Evolutionary conservation across 768 basidiomycete species (phyloP).

Genomic region (Kwoniella sp.): DNA sequence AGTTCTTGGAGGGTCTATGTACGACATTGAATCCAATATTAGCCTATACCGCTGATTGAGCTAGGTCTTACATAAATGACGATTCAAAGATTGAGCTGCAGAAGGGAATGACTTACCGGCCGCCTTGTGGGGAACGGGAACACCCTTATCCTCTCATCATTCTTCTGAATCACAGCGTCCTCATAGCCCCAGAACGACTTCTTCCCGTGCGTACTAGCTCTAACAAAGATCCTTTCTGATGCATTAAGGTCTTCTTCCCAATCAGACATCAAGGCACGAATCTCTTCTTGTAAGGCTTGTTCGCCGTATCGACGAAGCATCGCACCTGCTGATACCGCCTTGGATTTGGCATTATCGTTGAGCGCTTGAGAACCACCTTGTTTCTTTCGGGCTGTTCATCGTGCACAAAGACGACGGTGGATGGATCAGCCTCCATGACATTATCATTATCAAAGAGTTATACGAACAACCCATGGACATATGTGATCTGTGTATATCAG

Average conservation of each 20-base stretch:
- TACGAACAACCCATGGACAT: no score
- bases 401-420: not conserved
- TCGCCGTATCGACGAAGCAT: slow-evolving; percentile 92
- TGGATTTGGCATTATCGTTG: slow-evolving; percentile 90
- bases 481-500: no score
- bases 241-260: slow-evolving; percentile 84
- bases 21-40: not conserved
- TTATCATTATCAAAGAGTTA: no score
- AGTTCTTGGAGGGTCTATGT: slow-evolving; percentile 86
- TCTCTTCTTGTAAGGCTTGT: slow-evolving; percentile 90
- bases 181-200: slow-evolving; percentile 90
- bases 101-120: slow-evolving; percentile 65
- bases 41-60: not conserved
- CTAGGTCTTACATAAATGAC: no score
- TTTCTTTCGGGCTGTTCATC: slow-evolving; percentile 79
- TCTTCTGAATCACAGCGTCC: slow-evolving; percentile 70
- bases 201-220: slow-evolving; percentile 82
- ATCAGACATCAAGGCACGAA: slow-evolving; percentile 74
- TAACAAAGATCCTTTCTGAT: slow-evolving; percentile 90
- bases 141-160: slow-evolving; percentile 76
- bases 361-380: slow-evolving; percentile 92
- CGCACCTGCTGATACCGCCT: slow-evolving; percentile 92
- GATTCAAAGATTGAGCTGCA: no score
- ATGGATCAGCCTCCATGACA: not conserved
- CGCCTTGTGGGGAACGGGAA: slow-evolving; percentile 96